phyloP scores from a whole-genome alignment of 345 rosid species.

The Boechera divaricarpa region DNA sequence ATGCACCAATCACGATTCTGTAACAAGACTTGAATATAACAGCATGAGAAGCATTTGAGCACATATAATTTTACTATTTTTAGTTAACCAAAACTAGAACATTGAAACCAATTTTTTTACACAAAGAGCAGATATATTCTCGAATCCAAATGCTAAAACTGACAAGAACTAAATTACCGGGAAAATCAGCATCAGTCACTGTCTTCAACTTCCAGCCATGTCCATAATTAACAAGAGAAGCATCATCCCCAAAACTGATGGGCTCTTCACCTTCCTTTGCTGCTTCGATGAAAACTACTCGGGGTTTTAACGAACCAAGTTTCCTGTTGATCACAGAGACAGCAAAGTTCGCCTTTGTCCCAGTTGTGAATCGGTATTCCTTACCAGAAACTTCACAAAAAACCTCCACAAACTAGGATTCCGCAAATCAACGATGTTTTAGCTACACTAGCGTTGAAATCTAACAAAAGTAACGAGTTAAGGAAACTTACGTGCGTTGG shows the following conservation, averaged over 20 bases:
- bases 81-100: slow-evolving; percentile 18
- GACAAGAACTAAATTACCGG: slow-evolving; percentile 40
- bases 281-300: slow-evolving; percentile 65
- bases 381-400: slow-evolving; percentile 60
- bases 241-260: slow-evolving; percentile 75
- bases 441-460: neutral
- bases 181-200: slow-evolving; percentile 52
- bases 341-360: slow-evolving; percentile 81
- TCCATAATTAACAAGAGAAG: slow-evolving; percentile 68
- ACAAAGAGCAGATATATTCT: neutral
- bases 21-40: neutral
- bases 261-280: slow-evolving; percentile 74
- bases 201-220: slow-evolving; percentile 71
- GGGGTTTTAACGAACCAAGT: slow-evolving; percentile 49
- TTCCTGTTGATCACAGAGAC: slow-evolving; percentile 75
- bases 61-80: neutral
- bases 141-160: slow-evolving; percentile 21
- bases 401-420: slow-evolving; percentile 70
- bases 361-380: slow-evolving; percentile 64
- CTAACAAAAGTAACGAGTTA: neutral
- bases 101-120: neutral
- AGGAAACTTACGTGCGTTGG: neutral
- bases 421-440: slow-evolving; percentile 8
- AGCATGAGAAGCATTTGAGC: slow-evolving; percentile 5
- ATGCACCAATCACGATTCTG: neutral